phyloP scores from a whole-genome alignment of 2,329 filamentous ascomycete genomes.

The Sporothrix pseudoabietina region DNA sequence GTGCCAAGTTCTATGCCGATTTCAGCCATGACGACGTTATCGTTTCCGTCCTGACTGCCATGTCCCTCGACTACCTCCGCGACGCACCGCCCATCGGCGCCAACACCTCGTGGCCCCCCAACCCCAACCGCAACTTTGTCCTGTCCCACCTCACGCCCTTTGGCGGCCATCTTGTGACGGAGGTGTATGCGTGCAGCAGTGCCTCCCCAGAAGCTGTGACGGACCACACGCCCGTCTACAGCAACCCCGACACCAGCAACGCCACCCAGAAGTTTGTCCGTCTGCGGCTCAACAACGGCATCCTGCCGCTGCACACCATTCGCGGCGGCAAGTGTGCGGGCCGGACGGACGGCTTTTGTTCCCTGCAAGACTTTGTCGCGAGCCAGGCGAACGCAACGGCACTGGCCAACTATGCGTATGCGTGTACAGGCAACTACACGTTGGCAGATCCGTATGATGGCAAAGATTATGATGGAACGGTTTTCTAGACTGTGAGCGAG shows the following conservation, averaged over 20 bases:
- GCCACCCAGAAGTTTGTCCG: slow-evolving; percentile 52
- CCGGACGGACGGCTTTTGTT: slow-evolving; percentile 51
- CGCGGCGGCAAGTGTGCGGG: slow-evolving; percentile 49
- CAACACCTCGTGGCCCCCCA: slow-evolving; percentile 43
- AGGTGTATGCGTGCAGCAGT: slow-evolving; percentile 55
- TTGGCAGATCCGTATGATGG: slow-evolving; percentile 43
- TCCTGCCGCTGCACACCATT: slow-evolving; percentile 51
- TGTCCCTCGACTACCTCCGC: slow-evolving; percentile 58
- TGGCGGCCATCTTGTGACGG: slow-evolving; percentile 56
- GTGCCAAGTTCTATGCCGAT: slow-evolving; percentile 54
- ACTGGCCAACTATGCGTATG: slow-evolving; percentile 51
- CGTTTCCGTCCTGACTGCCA: slow-evolving; percentile 52
- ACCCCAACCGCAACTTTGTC: slow-evolving; percentile 50
- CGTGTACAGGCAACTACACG: slow-evolving; percentile 53
- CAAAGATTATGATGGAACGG: slow-evolving; percentile 49
- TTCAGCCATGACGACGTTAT: slow-evolving; percentile 58
- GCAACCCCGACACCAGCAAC: slow-evolving; percentile 43
- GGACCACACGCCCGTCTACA: slow-evolving; percentile 46
- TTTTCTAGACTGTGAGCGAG: slow-evolving; percentile 33
- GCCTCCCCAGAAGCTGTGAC: slow-evolving; percentile 46
- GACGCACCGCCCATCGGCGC: slow-evolving; percentile 47
- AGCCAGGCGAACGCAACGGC: slow-evolving; percentile 46
- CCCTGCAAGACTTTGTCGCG: slow-evolving; percentile 46
- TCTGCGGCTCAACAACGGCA: slow-evolving; percentile 53
- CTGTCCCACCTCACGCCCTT: slow-evolving; percentile 58